phyloP scores from a whole-genome alignment of 2,329 filamentous ascomycete genomes.

The Penicillium sp. region DNA sequence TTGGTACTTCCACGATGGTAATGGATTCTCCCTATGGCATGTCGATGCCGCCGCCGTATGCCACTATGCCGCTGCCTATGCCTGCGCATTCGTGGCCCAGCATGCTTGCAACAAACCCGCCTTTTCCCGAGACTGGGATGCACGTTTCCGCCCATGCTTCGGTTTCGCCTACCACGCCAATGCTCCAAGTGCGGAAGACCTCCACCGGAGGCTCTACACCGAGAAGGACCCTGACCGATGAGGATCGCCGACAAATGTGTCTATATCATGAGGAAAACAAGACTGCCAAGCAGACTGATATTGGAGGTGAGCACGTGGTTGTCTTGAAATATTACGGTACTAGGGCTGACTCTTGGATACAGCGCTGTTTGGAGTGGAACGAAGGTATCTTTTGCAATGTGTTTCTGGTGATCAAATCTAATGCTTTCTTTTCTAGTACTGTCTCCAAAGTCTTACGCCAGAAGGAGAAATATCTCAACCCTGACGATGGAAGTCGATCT shows the following conservation, averaged over 20 bases:
- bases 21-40: conserved; percentile 57
- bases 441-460: conserved; percentile 97
- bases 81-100: conserved; percentile 74
- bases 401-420: conserved; percentile 11
- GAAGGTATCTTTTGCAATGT: conserved; percentile 68
- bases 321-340: neutral
- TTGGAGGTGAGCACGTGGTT: conserved; percentile 66
- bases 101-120: conserved; percentile 72
- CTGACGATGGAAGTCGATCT: conserved; percentile 75
- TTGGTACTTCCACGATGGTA: conserved; percentile 62
- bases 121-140: conserved; percentile 63
- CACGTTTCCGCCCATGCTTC: conserved; percentile 54
- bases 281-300: conserved; percentile 90
- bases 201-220: conserved; percentile 60
- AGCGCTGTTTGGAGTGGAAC: conserved; percentile 91
- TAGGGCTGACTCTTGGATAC: conserved; percentile 20
- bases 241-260: conserved; percentile 90
- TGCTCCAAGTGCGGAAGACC: conserved; percentile 36
- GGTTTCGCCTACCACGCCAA: conserved; percentile 54
- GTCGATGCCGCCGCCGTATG: conserved; percentile 59
- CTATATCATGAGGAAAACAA: conserved; percentile 89
- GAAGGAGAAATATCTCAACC: conserved; percentile 89
- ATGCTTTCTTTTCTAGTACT: conserved; percentile 61
- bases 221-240: conserved; percentile 84
- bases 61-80: conserved; percentile 69